Conservation (phyloP, 2,329 filamentous ascomycete genomes). For the Chaetoscypha palmicola region DNA sequence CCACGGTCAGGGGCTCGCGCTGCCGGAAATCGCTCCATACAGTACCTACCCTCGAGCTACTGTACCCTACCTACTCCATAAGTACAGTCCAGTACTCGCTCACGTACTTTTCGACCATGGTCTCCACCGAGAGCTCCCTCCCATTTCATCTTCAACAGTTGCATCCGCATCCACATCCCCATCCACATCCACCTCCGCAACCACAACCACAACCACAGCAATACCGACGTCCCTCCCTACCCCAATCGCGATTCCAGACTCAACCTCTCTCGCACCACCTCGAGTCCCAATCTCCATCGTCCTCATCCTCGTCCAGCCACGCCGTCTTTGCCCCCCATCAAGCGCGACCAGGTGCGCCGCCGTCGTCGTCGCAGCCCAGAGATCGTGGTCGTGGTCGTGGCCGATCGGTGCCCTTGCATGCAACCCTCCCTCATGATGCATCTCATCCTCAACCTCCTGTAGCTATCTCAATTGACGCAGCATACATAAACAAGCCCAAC, state of each 20-base stretch:
- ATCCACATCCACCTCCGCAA: too few species aligned
- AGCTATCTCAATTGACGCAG: slow-evolving; percentile 4
- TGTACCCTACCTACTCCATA: slow-evolving; percentile 1
- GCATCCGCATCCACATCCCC: too few species aligned
- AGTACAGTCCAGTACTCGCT: neutral
- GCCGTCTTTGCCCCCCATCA: neutral
- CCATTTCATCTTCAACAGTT: slow-evolving; percentile 2
- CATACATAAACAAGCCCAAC: too few species aligned
- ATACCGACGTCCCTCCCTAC: neutral
- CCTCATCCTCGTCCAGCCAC: too few species aligned
- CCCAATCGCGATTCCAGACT: neutral
- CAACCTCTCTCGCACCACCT: too few species aligned
- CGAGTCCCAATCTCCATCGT: too few species aligned
- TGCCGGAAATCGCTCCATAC: neutral
- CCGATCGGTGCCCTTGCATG: slow-evolving; percentile 6
- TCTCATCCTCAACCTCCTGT: slow-evolving; percentile 6
- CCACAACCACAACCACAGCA: too few species aligned
- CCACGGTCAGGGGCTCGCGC: too few species aligned
- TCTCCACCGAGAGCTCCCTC: slow-evolving; percentile 4
- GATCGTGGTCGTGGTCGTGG: slow-evolving; percentile 5
- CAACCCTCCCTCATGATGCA: slow-evolving; percentile 6
- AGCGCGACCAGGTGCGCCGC: neutral
- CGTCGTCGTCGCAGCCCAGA: slow-evolving; percentile 1
- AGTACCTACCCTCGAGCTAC: slow-evolving; percentile 1
- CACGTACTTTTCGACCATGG: neutral